Evolutionary conservation across 2,329 filamentous ascomycete genomes (phyloP), one percentile per base, ranked within the genome.

Genomic region (Fusarium sacchari): DNA sequence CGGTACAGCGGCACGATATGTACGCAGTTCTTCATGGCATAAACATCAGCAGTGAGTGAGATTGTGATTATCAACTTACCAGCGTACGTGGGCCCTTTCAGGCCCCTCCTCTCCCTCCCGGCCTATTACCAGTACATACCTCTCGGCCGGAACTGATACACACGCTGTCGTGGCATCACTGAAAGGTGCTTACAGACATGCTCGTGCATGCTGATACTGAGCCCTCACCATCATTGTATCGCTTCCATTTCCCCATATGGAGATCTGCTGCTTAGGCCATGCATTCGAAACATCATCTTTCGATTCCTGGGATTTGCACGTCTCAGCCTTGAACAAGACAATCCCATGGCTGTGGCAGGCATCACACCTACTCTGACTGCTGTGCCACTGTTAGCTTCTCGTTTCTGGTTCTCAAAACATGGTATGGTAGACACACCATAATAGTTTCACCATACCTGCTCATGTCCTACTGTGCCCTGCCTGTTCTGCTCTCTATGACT

Each of bases 1-100:
- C 67, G 63, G 67, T 67, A 69, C 60, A 74, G 50, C 67, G 71
- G 71, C 71, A 74, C 64, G 67, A 63, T 64, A 72, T 70, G 42
- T 70, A 60, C 56, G 65, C 64, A 69, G 64, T 69, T 60, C 68
- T 30, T 64, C 28, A 60, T 64, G 50, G 49, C 56, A 55, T 52
- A 50, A 59, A 44, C 61, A 56, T 55, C 58, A 68, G 65, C 67
- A 71, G 50, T 58, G 57, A 73, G 75, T 55, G 57, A 75, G 73
- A 71, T 68, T 50, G 50, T 63, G 55, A 58, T 64, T 65, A 59
- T 74, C 66, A 56, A 52, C 64, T 61, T 42, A 52, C 58, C 36
- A 43, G 52, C 46, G 36, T 47, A 59, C 59, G 66, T 61, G 71
- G 56, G 59, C 64, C 52, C 34, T 28, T 49, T 60, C 62, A 34